phyloP scores from a whole-genome alignment of 2,329 filamentous ascomycete species.

The Apiospora saccharicola region DNA sequence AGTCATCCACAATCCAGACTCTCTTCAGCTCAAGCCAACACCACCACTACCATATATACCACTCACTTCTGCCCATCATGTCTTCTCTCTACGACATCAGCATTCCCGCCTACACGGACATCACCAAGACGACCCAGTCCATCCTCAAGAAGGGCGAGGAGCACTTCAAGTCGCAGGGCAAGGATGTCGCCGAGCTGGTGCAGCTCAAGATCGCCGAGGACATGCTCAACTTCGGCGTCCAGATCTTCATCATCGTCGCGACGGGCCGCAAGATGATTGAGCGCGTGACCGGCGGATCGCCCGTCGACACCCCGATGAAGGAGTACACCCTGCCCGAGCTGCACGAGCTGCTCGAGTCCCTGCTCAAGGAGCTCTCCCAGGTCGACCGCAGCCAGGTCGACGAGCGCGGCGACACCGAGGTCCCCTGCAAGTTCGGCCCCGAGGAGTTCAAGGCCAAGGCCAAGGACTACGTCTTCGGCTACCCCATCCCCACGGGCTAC shows the following conservation, averaged over 20 bases:
- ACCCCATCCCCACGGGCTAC: slow-evolving; percentile 65
- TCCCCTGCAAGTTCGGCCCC: slow-evolving; percentile 43
- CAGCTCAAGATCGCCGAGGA: slow-evolving; percentile 44
- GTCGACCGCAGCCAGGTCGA: slow-evolving; percentile 38
- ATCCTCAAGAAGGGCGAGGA: slow-evolving; percentile 47
- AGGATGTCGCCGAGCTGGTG: slow-evolving; percentile 33
- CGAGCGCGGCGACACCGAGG: slow-evolving; percentile 41
- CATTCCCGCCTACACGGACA: slow-evolving; percentile 41
- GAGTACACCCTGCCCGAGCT: slow-evolving; percentile 43
- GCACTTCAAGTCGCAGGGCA: slow-evolving; percentile 25
- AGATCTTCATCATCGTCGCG: slow-evolving; percentile 40
- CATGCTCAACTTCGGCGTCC: slow-evolving; percentile 52
- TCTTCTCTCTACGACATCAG: slow-evolving; percentile 48
- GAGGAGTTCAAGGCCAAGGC: slow-evolving; percentile 37
- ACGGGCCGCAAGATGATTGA: slow-evolving; percentile 43
- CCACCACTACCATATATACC: not conserved
- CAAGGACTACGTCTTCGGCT: slow-evolving; percentile 53
- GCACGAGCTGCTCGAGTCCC: slow-evolving; percentile 43
- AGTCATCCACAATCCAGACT: not conserved
- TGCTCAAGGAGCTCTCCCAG: slow-evolving; percentile 34
- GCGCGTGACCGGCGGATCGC: slow-evolving; percentile 44
- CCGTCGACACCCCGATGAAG: slow-evolving; percentile 36
- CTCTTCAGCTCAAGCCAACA: too few species aligned
- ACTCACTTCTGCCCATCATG: slow-evolving; percentile 29
- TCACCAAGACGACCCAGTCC: slow-evolving; percentile 39